Evolutionary conservation across 208 protist genomes (phyloP), one percentile per base, ranked within the genome.

Genomic region (Crithidia acanthocephali): DNA sequence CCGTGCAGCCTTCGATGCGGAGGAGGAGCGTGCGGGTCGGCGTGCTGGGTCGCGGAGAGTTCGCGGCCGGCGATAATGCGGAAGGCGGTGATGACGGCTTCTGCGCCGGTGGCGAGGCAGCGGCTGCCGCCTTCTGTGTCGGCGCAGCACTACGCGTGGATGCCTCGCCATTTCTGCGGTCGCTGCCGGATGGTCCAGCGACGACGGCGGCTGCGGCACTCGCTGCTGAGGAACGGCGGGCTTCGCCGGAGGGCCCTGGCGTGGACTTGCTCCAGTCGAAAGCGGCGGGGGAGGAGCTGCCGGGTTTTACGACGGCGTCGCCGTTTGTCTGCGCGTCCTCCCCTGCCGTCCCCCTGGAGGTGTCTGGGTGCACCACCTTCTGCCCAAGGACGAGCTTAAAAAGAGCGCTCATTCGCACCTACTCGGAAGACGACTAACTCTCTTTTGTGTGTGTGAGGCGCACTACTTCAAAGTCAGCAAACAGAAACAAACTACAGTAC

Each of bases 321-420:
- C 40, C 27, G 20, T 50, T 52, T 1, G 42, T 2, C 5, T 45
- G 35, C 9, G 35, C 4, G 11, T 44, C 18, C 2, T 6, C 23
- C 3, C 32, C 35, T 18, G 35, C n/a, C 25, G 20, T 44, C 11
- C 20, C 11, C 27, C 57, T 30, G n/a, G 25, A 11, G 3, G 28
- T 42, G 30, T 32, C 30, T 18, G 91, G 91, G 60, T 95, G 91
- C 16, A 95, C 91, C n/a, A 95, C 86, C 20, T 74, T 66, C 25
- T 93, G 74, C 6, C 91, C 91, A 18, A 95, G 66, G n/a, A 95
- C 67, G 2, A 76, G 76, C 50, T 82, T 90, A 27, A 93, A 82
- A 13, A 95, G 55, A 61, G 91, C 85, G 61, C 91, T 95, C 91
- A 95, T 95, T 57, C n/a, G n/a, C n/a, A n/a, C n/a, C n/a, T n/a